These are phyloP conservation scores for Cardamine resedifolia DNA, from an alignment of 345 rosid species.

Conservation along the genomic window DNA sequence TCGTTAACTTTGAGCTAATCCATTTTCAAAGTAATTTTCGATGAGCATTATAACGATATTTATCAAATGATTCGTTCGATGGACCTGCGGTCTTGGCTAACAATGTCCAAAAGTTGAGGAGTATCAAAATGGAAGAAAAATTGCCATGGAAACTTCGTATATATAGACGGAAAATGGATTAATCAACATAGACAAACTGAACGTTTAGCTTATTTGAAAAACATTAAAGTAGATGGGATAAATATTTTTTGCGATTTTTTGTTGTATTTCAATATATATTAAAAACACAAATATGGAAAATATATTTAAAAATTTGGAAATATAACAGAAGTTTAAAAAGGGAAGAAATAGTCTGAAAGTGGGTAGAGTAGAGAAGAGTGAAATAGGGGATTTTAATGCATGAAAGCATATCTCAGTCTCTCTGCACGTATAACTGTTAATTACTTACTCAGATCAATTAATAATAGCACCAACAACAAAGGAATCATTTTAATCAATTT, in stretches of 20 bases:
- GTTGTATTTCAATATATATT: not conserved
- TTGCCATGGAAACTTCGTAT: not conserved
- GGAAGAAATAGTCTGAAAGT: slow-evolving; percentile 10
- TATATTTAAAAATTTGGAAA: not conserved
- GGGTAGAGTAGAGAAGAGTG: slow-evolving; percentile 20
- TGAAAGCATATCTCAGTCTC: slow-evolving; percentile 40
- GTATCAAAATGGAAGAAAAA: not conserved
- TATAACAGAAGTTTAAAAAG: not conserved
- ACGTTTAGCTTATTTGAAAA: not conserved
- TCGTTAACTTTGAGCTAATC: not conserved
- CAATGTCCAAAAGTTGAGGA: not conserved
- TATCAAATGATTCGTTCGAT: not conserved
- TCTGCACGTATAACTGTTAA: slow-evolving; percentile 38
- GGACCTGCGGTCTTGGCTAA: not conserved
- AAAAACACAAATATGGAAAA: not conserved
- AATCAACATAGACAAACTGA: not conserved
- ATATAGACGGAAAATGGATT: not conserved
- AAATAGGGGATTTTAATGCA: slow-evolving; percentile 41
- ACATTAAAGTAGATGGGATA: not conserved
- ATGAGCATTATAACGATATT: not conserved
- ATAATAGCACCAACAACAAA: slow-evolving; percentile 17
- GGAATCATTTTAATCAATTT: not conserved
- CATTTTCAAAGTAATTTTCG: not conserved
- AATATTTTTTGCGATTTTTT: not conserved
- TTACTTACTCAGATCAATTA: slow-evolving; percentile 35